Base-by-base conservation (phyloP, 2,329 filamentous ascomycete species). In the Colletotrichum australisinense region DNA sequence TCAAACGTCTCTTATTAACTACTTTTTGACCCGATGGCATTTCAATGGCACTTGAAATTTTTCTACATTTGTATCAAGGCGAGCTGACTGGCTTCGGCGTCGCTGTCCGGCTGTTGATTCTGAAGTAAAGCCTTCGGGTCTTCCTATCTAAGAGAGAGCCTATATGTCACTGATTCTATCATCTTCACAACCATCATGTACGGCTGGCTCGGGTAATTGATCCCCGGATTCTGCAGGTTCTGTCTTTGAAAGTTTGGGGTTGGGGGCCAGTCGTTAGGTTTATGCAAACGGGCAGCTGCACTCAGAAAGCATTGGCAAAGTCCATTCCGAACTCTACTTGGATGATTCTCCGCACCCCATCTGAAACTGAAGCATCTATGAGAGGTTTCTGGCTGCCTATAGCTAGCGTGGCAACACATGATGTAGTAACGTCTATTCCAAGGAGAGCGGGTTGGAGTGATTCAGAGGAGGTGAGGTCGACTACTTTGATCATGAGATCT, bases 341-440 rank as follows among this genome's bases (percentile, higher is more conserved):
- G 24, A 90, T 80, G 79, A 89, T 88, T n/a, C 86, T 83, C 76
- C 87, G 83, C 5, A 90, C 87, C 14, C 88, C 87, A 9, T 88
- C 88, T 9, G 82, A 81, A 28, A 88, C 82, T 26, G 87, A 84
- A 1, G 87, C 88, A 67, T 90, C 86, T 55, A 89, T 85, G 69
- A 90, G 78, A 49, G 82, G 83, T 35, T 81, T 80, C 75, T 90
- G 88, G 30, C 80, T 79, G 74, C 89, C 87, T 7, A 75, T 69
- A 9, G 57, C 71, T 8, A 69, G 26, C 6, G 87, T 77, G 16
- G 82, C 84, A 38, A 90, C 81, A 1, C 85, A 80, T 14, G 84
- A 85, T 32, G 90, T 79, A n/a, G 92, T 83, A 1, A 87, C 90
- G 74, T 92, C 90, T 69, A 90, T 86, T 64, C 86, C 89, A 59